Evolutionary conservation across 108 stramenopile species (phyloP).

Genomic region (Nitzschia sp.): DNA sequence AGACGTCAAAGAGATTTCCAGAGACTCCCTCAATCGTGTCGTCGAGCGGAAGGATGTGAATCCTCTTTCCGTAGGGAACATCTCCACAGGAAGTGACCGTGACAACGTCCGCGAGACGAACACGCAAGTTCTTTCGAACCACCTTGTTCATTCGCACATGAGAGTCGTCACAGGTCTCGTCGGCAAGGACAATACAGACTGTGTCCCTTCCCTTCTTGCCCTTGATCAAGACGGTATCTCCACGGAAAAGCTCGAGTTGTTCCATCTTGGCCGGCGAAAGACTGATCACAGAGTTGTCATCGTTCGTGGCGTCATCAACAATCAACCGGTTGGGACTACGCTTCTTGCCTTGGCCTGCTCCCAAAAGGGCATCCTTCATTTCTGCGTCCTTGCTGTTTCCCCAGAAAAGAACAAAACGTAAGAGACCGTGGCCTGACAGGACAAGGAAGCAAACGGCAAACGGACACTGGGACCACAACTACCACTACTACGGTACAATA

Average conservation of each 20-base stretch:
- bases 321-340: slow-evolving; percentile 97
- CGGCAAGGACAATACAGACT: slow-evolving; percentile 97
- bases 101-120: slow-evolving; percentile 95
- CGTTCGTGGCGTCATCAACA: slow-evolving; percentile 99
- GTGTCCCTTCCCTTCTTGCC: slow-evolving; percentile 99
- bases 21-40: slow-evolving; percentile 99
- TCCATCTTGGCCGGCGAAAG: slow-evolving; percentile 96
- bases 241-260: slow-evolving; percentile 97
- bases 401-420: not conserved
- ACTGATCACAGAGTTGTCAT: slow-evolving; percentile 97
- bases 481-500: too few relatives aligned
- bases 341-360: slow-evolving; percentile 81
- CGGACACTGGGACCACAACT: too few relatives aligned
- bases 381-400: slow-evolving; percentile 69
- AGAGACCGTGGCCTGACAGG: too few relatives aligned
- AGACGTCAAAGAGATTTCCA: slow-evolving; percentile 99
- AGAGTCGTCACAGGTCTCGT: slow-evolving; percentile 94
- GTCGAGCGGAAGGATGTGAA: slow-evolving; percentile 97
- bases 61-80: slow-evolving; percentile 97
- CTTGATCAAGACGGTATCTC: slow-evolving; percentile 98
- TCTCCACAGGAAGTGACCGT: slow-evolving; percentile 94
- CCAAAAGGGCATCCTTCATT: slow-evolving; percentile 84
- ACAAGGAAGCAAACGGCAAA: too few relatives aligned
- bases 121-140: slow-evolving; percentile 98
- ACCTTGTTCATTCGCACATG: slow-evolving; percentile 99